A percentile compares a stretch with the other conserved stretches of the same genome.
phyloP scores from a whole-genome alignment of 768 basidiomycete genomes.

The Mrakia frigida region DNA sequence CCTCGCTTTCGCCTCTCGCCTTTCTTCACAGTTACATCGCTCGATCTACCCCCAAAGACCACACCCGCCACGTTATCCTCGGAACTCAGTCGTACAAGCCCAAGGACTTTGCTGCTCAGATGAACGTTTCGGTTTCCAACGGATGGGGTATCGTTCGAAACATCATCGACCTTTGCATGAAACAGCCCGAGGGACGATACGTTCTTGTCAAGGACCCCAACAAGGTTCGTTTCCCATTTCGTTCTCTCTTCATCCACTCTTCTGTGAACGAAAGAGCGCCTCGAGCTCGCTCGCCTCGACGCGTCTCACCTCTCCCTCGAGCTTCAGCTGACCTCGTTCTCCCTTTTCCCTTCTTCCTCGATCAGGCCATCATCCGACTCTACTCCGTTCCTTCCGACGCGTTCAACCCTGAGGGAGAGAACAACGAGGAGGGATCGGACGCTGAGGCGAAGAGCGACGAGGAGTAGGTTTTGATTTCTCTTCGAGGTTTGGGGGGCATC shows the following conservation, averaged over 20 bases:
- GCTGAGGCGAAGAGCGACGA: constrained; percentile 39
- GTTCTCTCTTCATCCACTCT: neutral
- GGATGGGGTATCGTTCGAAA: constrained; percentile 99
- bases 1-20: neutral
- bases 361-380: constrained; percentile 83
- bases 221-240: constrained; percentile 55
- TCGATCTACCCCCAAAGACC: constrained; percentile 86
- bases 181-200: constrained; percentile 97
- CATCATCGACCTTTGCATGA: constrained; percentile 88
- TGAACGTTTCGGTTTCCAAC: constrained; percentile 89
- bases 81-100: constrained; percentile 94
- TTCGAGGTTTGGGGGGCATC: neutral
- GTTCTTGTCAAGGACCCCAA: constrained; percentile 97
- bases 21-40: constrained; percentile 72
- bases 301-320: neutral
- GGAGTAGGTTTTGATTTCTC: constrained; percentile 6
- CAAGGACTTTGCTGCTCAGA: constrained; percentile 85
- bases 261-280: neutral
- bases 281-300: neutral
- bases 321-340: neutral
- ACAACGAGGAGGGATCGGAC: constrained; percentile 35
- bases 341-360: neutral
- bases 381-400: constrained; percentile 86
- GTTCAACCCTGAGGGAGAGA: constrained; percentile 57
- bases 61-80: constrained; percentile 89